Evolutionary conservation across 495 filamentous ascomycete species (phyloP).

Genomic region (Penicillium atrosanguineum): DNA sequence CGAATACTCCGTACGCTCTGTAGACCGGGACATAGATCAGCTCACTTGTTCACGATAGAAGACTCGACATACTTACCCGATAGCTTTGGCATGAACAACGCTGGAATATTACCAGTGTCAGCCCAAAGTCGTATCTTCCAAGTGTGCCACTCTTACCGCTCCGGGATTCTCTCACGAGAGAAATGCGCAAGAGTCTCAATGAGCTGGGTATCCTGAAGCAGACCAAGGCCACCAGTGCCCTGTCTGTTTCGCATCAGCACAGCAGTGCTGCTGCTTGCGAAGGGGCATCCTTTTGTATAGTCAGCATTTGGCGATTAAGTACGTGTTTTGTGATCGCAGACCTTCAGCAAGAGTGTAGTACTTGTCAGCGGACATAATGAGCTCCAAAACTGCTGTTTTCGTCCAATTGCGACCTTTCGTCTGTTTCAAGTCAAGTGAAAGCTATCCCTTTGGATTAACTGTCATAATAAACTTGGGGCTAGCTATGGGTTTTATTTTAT

Average conservation of each 20-base stretch:
- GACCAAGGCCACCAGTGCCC: conserved; percentile 26
- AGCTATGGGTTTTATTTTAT: background rate
- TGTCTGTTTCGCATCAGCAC: conserved; percentile 25
- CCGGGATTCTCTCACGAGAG: conserved; percentile 51
- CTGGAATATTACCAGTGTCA: conserved; percentile 1
- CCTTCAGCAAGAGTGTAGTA: conserved; percentile 11
- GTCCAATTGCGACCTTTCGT: background rate
- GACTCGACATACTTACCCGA: conserved; percentile 21
- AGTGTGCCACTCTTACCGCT: conserved; percentile 28
- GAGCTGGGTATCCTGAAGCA: conserved; percentile 35
- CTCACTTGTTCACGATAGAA: background rate
- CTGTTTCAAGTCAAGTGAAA: background rate
- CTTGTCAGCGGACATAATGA: background rate
- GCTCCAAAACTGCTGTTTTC: background rate
- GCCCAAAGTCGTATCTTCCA: background rate
- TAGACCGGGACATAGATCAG: background rate
- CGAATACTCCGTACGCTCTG: conserved; percentile 62
- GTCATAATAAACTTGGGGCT: too few relatives aligned
- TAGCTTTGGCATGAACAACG: conserved; percentile 63
- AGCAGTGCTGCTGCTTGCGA: conserved; percentile 29
- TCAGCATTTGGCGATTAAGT: background rate
- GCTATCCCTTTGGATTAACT: background rate
- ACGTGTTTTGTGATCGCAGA: background rate
- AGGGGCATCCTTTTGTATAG: conserved; percentile 16
- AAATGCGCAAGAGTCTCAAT: conserved; percentile 56